Evolutionary conservation across 2,329 filamentous ascomycete genomes (phyloP).

Genomic region (Ophiostoma ulmi): DNA sequence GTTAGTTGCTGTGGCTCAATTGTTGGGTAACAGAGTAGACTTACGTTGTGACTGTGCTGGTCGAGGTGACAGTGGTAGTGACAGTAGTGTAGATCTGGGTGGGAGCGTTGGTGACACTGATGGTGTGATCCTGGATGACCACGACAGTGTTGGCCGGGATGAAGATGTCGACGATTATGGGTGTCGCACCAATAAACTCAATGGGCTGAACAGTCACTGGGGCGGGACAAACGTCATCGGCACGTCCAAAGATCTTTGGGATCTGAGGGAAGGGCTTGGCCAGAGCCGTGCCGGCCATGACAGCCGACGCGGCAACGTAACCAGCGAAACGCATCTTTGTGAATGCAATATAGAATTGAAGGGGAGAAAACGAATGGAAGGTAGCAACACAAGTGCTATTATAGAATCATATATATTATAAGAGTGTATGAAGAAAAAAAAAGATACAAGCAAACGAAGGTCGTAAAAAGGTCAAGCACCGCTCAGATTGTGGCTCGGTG

Average conservation of each 20-base stretch:
- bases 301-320: slow-evolving; percentile 16
- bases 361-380: background rate
- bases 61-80: slow-evolving; percentile 22
- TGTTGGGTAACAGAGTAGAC: background rate
- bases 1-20: background rate
- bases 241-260: slow-evolving; percentile 9
- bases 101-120: slow-evolving; percentile 25
- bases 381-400: background rate
- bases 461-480: background rate
- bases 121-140: slow-evolving; percentile 22
- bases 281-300: slow-evolving; percentile 18
- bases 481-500: slow-evolving; percentile 8
- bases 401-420: background rate
- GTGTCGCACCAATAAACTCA: slow-evolving; percentile 23
- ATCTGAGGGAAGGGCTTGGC: slow-evolving; percentile 16
- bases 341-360: background rate
- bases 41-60: slow-evolving; percentile 23
- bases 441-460: background rate
- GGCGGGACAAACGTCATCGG: slow-evolving; percentile 21
- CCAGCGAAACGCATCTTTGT: slow-evolving; percentile 17
- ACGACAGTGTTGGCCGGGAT: slow-evolving; percentile 25
- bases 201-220: slow-evolving; percentile 26
- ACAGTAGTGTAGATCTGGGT: slow-evolving; percentile 22
- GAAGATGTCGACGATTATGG: slow-evolving; percentile 20
- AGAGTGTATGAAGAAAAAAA: background rate